Percentiles rank a stretch among this genome's conserved stretches.
phyloP scores from a whole-genome alignment of 805 yeast species.

The Metschnikowia rubicola region DNA sequence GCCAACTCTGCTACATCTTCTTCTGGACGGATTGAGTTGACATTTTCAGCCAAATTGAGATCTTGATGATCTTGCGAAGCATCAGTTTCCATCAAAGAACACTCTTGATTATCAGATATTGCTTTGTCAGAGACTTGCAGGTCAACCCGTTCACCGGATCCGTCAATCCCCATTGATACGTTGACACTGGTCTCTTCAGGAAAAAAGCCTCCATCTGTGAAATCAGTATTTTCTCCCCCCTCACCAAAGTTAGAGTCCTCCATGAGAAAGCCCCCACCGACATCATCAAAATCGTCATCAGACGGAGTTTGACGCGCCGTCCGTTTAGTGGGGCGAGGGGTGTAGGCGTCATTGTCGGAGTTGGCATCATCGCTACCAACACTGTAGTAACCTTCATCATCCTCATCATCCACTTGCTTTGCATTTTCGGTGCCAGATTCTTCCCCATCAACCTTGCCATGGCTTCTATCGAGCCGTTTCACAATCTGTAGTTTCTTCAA shows the following conservation, averaged over 20 bases:
- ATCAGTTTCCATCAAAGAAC: neutral
- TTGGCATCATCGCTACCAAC: constrained; percentile 17
- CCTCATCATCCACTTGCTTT: constrained; percentile 5
- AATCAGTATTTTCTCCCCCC: constrained; percentile 8
- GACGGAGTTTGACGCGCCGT: neutral
- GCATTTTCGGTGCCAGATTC: neutral
- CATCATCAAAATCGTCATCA: neutral
- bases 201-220: constrained; percentile 20
- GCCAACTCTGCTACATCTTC: neutral
- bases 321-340: constrained; percentile 6
- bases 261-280: constrained; percentile 25
- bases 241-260: constrained; percentile 6
- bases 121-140: neutral
- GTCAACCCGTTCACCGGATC: neutral
- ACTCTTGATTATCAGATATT: constrained; percentile 5
- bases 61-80: neutral
- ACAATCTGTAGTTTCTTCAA: constrained; percentile 48
- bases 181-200: neutral
- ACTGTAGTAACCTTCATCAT: constrained; percentile 20
- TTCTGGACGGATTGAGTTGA: neutral
- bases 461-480: constrained; percentile 44
- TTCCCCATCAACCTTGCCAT: constrained; percentile 39
- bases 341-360: constrained; percentile 6
- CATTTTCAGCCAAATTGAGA: neutral
- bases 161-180: neutral